Evolutionary conservation across 441 rosid species (phyloP), one percentile per base, ranked within the genome.

Genomic region (Jatropha multifida): DNA sequence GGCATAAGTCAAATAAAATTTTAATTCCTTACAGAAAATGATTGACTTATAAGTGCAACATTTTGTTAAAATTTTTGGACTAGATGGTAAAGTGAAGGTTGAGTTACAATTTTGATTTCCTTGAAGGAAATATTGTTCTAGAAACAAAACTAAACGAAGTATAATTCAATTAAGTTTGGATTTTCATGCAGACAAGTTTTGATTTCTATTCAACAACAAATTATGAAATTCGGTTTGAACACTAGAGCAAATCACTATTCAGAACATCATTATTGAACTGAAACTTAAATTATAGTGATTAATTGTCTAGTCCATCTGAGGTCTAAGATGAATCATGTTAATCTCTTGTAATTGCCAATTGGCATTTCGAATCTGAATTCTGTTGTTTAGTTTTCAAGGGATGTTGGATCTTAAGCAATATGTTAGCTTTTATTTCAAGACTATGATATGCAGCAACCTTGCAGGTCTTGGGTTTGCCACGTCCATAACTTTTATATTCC

Each of bases 401-500:
- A 3, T 14, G n/a, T 66, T 42, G 32, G 17, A 44, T 52, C 46
- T 32, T 32, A 37, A 10, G 12, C 41, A 5, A 11, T 41, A 11
- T 52, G 14, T 52, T 55, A 27, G 4, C 18, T 40, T 70, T 37
- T n/a, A n/a, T 13, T 70, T 9, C 0, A 38, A 71, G 40, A 56
- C 40, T 71, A 23, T 23, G 74, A 56, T 32, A 32, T 71, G 52
- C 40, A 56, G 52, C n/a, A 20, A 42, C 56, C 38, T 65, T 68
- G 78, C 74, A 87, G 96, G 96, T 54, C 90, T 87, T 75, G 92
- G 93, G 32, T 91, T 91, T 76, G 73, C 86, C 70, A 91, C 90
- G 38, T 91, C 91, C 7, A 86, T 89, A 77, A 81, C 92, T 70
- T 90, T 88, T 79, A 90, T 89, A 65, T 90, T 90, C 81, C 44